Evolutionary conservation across 352 stramenopile genomes (phyloP).

Genomic region (Pythium folliculosum): DNA sequence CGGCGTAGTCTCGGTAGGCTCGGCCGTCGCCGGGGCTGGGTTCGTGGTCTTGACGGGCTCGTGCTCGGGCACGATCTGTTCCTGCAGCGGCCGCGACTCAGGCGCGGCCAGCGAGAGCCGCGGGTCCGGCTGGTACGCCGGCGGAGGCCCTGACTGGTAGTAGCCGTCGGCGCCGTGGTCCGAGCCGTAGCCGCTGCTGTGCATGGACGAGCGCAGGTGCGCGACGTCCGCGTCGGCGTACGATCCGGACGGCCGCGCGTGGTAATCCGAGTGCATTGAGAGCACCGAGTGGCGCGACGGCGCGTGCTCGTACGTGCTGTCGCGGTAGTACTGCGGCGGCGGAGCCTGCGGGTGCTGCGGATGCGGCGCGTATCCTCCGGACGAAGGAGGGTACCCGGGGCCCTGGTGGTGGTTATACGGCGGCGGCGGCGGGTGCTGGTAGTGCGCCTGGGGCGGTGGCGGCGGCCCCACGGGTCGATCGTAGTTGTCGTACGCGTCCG

Average conservation of each 20-base stretch:
- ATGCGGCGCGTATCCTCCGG: background rate
- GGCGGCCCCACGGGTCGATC: conserved; percentile 7
- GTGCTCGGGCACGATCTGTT: conserved; percentile 9
- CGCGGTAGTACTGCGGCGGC: conserved; percentile 12
- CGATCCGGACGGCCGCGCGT: background rate
- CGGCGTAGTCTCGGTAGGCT: background rate
- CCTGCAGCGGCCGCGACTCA: background rate
- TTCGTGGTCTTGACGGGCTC: background rate
- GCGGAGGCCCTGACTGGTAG: background rate
- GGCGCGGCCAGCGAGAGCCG: conserved; percentile 3
- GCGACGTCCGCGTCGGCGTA: conserved; percentile 8
- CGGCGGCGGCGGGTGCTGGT: background rate
- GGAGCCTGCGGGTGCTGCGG: conserved; percentile 6
- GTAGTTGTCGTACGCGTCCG: conserved; percentile 10
- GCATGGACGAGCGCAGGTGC: background rate
- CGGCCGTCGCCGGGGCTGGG: background rate
- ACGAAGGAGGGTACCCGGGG: too few species aligned
- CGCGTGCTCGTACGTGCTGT: conserved; percentile 19
- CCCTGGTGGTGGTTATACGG: conserved; percentile 4
- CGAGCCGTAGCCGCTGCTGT: conserved; percentile 3
- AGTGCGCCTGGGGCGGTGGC: background rate
- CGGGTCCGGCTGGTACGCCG: conserved; percentile 4
- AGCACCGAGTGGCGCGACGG: conserved; percentile 11
- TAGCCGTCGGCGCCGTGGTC: background rate
- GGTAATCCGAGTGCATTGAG: conserved; percentile 10